phyloP scores from a whole-genome alignment of 441 rosid species.

The Eugenia klotzschiana region DNA sequence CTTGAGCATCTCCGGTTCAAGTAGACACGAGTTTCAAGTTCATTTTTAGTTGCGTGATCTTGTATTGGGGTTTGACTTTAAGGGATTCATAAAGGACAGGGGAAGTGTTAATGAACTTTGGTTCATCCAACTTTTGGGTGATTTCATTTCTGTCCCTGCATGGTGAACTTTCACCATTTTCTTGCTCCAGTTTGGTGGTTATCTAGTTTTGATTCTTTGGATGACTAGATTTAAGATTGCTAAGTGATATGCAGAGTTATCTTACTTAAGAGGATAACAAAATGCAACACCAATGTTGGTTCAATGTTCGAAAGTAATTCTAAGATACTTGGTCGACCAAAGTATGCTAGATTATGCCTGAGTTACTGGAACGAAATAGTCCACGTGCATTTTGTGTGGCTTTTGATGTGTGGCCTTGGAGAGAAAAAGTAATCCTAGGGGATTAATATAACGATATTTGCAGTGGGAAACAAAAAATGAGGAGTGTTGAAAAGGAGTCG shows the following conservation, averaged over 20 bases:
- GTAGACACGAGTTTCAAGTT: background rate
- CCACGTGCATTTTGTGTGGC: background rate
- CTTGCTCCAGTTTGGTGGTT: background rate
- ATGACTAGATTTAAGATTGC: background rate
- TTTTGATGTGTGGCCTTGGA: background rate
- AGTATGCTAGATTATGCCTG: background rate
- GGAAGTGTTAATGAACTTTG: background rate
- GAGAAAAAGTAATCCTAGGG: background rate
- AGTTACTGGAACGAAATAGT: background rate
- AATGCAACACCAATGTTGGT: background rate
- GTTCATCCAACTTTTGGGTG: background rate
- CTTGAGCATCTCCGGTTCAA: background rate
- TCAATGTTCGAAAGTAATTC: background rate
- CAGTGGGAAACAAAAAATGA: background rate
- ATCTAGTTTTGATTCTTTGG: background rate
- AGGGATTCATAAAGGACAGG: background rate
- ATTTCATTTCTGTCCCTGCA: background rate
- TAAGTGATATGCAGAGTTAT: background rate
- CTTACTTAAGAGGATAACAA: background rate
- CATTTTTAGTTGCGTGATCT: background rate
- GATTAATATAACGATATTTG: background rate
- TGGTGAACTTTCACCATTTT: background rate
- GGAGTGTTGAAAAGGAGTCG: background rate
- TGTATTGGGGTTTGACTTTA: background rate
- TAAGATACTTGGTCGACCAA: background rate